These are phyloP conservation scores for Rhodotorula glutinis DNA, from an alignment of 1,284 basidiomycete genomes.

Conservation along the genomic window DNA sequence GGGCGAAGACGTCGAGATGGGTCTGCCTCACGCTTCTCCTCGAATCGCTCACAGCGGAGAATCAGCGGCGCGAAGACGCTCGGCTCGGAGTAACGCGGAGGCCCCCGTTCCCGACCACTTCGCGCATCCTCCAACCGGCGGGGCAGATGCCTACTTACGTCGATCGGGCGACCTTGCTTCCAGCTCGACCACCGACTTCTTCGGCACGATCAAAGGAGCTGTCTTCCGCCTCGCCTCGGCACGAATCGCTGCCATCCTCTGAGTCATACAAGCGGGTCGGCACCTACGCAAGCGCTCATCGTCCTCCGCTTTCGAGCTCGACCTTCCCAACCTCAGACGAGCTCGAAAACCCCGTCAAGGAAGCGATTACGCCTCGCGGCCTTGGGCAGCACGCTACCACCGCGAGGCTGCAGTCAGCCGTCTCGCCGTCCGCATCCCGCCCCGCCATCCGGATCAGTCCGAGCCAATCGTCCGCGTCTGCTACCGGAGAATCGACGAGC, in stretches of 20 bases:
- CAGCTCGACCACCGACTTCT: not conserved
- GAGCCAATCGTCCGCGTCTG: too few species aligned
- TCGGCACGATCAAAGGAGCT: not conserved
- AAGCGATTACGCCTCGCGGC: too few species aligned
- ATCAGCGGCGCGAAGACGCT: not conserved
- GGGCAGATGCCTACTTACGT: not conserved
- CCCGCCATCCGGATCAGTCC: too few species aligned
- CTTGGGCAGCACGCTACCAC: too few species aligned
- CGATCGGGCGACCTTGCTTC: too few species aligned
- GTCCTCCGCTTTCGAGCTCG: too few species aligned
- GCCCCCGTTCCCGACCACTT: not conserved
- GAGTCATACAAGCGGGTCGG: not conserved
- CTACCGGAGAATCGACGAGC: too few species aligned
- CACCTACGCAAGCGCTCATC: not conserved
- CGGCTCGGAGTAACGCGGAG: not conserved
- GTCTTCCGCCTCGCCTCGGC: not conserved
- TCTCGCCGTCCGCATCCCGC: too few species aligned
- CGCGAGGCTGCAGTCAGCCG: too few species aligned
- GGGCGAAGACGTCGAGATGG: slow-evolving; percentile 17
- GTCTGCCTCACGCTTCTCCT: slow-evolving; percentile 12
- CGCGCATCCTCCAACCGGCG: not conserved
- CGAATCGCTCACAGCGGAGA: not conserved
- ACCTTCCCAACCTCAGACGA: not conserved
- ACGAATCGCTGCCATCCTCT: not conserved
- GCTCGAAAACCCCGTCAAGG: not conserved